Percentiles rank a stretch among this genome's conserved stretches.
Evolutionary conservation across 2,329 filamentous ascomycete genomes (phyloP).

Genomic region (Daldinia eschscholtzii): DNA sequence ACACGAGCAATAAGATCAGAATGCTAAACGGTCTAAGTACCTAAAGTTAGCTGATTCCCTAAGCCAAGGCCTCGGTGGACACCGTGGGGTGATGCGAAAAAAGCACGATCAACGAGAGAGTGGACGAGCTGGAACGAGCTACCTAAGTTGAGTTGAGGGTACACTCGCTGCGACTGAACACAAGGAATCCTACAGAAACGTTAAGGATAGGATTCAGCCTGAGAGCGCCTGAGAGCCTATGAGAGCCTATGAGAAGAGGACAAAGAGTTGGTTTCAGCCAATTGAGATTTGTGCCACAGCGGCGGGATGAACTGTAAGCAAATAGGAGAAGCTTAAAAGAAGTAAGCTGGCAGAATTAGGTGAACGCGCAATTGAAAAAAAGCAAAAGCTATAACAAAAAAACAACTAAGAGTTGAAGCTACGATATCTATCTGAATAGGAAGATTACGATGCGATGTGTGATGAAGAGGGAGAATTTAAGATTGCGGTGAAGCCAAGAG

Average conservation of each 20-base stretch:
- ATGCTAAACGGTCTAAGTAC: background rate
- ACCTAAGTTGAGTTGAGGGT: constrained; percentile 8
- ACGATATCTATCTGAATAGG: constrained; percentile 25
- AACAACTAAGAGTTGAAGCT: constrained; percentile 17
- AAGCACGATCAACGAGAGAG: constrained; percentile 8
- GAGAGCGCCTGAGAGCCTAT: background rate
- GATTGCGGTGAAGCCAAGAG: constrained; percentile 37
- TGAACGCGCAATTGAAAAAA: background rate
- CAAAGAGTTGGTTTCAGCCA: constrained; percentile 26
- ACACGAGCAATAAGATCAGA: constrained; percentile 20
- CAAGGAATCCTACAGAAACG: constrained; percentile 17
- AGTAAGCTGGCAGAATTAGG: constrained; percentile 13
- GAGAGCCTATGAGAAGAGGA: background rate
- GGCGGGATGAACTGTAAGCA: constrained; percentile 5
- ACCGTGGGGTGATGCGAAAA: constrained; percentile 13
- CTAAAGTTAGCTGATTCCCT: constrained; percentile 19
- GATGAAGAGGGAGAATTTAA: constrained; percentile 14
- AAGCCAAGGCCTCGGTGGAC: constrained; percentile 18
- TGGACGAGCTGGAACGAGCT: constrained; percentile 1
- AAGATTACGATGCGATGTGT: constrained; percentile 11
- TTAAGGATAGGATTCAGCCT: constrained; percentile 16
- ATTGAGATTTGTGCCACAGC: constrained; percentile 26
- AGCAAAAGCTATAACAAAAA: constrained; percentile 13
- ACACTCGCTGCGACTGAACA: constrained; percentile 20
- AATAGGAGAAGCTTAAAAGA: constrained; percentile 19